These are phyloP conservation scores for Fagopyrum homotropicum DNA, from an alignment of 148 eudicot genomes.

Conservation along the genomic window DNA sequence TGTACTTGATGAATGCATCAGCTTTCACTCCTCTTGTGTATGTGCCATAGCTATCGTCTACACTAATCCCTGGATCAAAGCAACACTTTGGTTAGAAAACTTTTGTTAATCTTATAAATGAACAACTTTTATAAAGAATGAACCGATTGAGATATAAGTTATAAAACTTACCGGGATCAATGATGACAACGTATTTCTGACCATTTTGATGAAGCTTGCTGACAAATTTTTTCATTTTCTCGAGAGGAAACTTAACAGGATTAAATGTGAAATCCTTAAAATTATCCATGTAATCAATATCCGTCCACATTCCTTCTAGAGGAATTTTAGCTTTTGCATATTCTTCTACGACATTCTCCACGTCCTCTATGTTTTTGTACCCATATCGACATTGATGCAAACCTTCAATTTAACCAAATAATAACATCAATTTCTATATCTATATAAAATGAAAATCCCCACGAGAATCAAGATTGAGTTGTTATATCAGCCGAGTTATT, in stretches of 20 bases:
- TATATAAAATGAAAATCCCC: no score
- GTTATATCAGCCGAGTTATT: no score
- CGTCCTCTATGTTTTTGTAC: slow-evolving; percentile 45
- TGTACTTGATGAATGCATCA: slow-evolving; percentile 54
- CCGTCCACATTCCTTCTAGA: slow-evolving; percentile 81
- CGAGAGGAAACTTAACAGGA: slow-evolving; percentile 61
- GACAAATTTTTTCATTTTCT: slow-evolving; percentile 53
- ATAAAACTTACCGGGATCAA: slow-evolving; percentile 68
- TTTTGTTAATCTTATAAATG: no score
- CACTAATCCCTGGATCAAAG: slow-evolving; percentile 45
- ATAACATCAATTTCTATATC: background rate
- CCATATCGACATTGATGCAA: slow-evolving; percentile 86
- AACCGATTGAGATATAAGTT: no score
- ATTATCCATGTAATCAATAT: slow-evolving; percentile 79
- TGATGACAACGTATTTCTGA: slow-evolving; percentile 64
- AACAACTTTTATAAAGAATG: no score
- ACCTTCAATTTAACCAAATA: slow-evolving; percentile 30
- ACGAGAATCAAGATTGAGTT: no score
- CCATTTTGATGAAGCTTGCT: slow-evolving; percentile 49
- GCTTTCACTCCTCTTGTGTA: slow-evolving; percentile 61
- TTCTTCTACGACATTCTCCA: slow-evolving; percentile 52
- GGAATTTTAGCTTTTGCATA: slow-evolving; percentile 60
- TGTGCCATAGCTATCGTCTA: slow-evolving; percentile 51
- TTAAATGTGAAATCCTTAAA: slow-evolving; percentile 79
- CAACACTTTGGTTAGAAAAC: background rate